Conservation (phyloP, 2,329 filamentous ascomycete species). For the Penicillium olsonii region DNA sequence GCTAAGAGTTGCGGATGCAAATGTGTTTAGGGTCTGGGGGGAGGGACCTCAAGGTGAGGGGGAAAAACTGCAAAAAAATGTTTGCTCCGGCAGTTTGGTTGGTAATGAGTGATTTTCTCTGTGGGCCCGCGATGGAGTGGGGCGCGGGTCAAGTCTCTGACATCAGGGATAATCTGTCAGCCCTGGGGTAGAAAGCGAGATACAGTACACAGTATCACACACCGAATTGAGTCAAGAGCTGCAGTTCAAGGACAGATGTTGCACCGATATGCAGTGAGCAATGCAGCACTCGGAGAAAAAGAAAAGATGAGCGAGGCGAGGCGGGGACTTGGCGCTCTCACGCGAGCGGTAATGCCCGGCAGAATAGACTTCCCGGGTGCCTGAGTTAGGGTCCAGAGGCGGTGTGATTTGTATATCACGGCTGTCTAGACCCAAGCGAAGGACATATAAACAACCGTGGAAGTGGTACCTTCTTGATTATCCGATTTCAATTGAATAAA, state of each 20-base stretch:
- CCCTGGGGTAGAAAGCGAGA: background rate
- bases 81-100: slow-evolving; percentile 21
- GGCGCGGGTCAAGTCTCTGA: slow-evolving; percentile 25
- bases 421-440: too few relatives aligned
- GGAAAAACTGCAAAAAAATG: slow-evolving; percentile 20
- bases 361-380: slow-evolving; percentile 14
- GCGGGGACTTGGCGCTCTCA: background rate
- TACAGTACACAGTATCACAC: background rate
- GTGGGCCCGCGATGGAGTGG: slow-evolving; percentile 27
- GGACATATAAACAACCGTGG: too few relatives aligned
- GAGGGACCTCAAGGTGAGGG: slow-evolving; percentile 17
- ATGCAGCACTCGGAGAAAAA: slow-evolving; percentile 1
- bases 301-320: background rate
- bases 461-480: too few relatives aligned
- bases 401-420: background rate
- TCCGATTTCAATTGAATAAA: background rate
- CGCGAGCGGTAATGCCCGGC: slow-evolving; percentile 12
- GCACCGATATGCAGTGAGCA: slow-evolving; percentile 5
- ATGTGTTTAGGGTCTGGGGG: slow-evolving; percentile 6
- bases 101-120: slow-evolving; percentile 29
- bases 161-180: slow-evolving; percentile 18
- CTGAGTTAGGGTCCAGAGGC: slow-evolving; percentile 1
- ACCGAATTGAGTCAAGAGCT: background rate
- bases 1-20: slow-evolving; percentile 3
- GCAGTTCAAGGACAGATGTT: background rate